Base-by-base conservation (phyloP, 208 protist species). In the Crithidia expoeki region DNA sequence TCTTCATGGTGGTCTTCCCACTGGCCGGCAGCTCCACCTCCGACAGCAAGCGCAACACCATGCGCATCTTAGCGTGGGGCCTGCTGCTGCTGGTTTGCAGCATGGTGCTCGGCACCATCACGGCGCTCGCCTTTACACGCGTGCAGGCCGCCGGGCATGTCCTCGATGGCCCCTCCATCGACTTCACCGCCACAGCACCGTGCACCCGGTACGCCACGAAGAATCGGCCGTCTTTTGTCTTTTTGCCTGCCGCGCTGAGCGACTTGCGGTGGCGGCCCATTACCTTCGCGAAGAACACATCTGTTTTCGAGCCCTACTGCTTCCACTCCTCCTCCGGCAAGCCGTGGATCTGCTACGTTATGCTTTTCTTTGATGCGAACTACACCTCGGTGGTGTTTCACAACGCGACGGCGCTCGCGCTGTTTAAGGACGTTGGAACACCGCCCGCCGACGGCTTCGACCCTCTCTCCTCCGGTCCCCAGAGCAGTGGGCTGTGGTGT, bases 181-280 rank as follows among this genome's bases (percentile, higher is more conserved):
- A 96, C 63, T 77, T 92, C 68, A 85, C 83, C 11, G 79, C 82
- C 80, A 32, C 68, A 4, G 69, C 82, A 19, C 64, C 72, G 36
- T 93, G 90, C 66, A 68, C 38, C 5, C 70, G 70, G 1, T 86
- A 88, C 70, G 38, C 52, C 2, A 71, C 53, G 33, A 68, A 80
- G 23, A 61, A 71, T 27, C 65, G 65, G 14, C 90, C 90, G 0
- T 88, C 86, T 40, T 96, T 96, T 69, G 85, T 50, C 1, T 51
- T 88, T 1, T 70, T 96, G 23, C 86, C 91, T 1, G 83, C 91
- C 0, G n/a, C 60, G 25, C 79, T 96, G 19, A 63, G 28, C 38
- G 91, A 96, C 73, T 25, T 94, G 25, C 88, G 91, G 30, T 96
- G 91, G 86, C 84, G 91, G 10, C 86, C 81, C 23, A 70, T 96